Evolutionary conservation across 208 protist species (phyloP), one percentile per base, ranked within the genome.

Genomic region (Crithidia brevicula): DNA sequence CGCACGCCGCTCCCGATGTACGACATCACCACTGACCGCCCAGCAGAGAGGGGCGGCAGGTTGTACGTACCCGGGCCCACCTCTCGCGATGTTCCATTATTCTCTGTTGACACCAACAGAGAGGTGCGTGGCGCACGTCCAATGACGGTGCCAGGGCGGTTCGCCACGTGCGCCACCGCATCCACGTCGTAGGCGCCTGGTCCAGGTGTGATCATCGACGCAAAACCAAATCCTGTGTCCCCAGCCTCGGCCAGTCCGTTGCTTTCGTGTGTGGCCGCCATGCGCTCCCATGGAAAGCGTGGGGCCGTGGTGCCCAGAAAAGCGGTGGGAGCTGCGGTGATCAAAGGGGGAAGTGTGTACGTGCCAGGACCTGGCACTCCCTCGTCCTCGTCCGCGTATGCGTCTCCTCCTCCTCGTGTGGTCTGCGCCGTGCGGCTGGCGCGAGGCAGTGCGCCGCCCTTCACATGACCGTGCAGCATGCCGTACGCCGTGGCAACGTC

Each of bases 51-150:
- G 5, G 53, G n/a, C 20, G 78, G 78, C 16, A 83, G 54, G 10
- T 27, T 42, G 68, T 83, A 83, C 43, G 38, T 62, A 25, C 71
- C 77, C n/a, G 77, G 77, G 10, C 77, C 77, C 15, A 77, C 71
- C 27, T 51, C 61, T 0, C 27, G 20, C 6, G 51, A n/a, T 18
- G 57, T 53, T 5, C 28, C 22, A 34, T 33, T 43, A 10, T 22
- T 13, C 9, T 42, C 18, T 0, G 27, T 30, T 5, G 28, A 45
- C 10, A 49, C 50, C 28, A 74, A 46, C 11, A 67, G 30, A 5
- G 64, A 66, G 31, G 15, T 23, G 4, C 74, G 74, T n/a, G 74
- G 75, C 4, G 85, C 85, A 47, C 56, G 72, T 6, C 85, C 82
- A 42, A 91, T 56, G 58, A 86, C 57, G 22, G 67, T 74, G 43